phyloP scores from a whole-genome alignment of 495 filamentous ascomycete genomes.

The Penicillium ochrochloron region DNA sequence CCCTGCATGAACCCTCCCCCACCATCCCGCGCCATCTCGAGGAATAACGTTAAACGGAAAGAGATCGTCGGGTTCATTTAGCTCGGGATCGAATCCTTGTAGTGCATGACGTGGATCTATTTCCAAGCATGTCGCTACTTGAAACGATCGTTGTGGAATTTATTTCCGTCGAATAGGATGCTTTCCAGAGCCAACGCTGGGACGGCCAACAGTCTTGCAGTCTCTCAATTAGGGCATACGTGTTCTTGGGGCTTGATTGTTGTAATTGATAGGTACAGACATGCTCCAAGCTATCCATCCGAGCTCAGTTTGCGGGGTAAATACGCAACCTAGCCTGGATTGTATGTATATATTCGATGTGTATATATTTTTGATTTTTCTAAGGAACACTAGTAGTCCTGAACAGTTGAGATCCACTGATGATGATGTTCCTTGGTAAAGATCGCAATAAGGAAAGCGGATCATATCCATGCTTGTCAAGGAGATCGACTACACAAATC shows the following conservation, averaged over 20 bases:
- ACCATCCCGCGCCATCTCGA: conserved; percentile 6
- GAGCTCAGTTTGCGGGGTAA: background rate
- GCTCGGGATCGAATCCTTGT: background rate
- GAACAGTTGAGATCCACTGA: background rate
- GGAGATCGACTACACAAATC: conserved; percentile 5
- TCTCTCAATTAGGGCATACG: background rate
- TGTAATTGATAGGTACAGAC: background rate
- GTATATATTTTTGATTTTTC: too few relatives aligned
- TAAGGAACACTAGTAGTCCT: background rate
- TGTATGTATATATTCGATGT: background rate
- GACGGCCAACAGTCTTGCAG: background rate
- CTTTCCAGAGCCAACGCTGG: background rate
- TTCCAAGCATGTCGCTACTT: background rate
- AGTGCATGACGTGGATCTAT: background rate
- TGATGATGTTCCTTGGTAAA: background rate
- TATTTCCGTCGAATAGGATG: background rate
- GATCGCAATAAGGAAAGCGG: background rate
- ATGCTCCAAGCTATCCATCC: background rate
- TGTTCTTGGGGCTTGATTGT: background rate
- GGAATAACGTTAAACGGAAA: conserved; percentile 4
- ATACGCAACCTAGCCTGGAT: too few relatives aligned
- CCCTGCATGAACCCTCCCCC: conserved; percentile 21
- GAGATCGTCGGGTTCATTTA: conserved; percentile 16
- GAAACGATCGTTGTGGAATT: background rate
- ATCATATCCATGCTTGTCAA: conserved; percentile 16